These are phyloP conservation scores for Apiospora arundinis DNA, from an alignment of 2,329 filamentous ascomycete species.

Conservation along the genomic window DNA sequence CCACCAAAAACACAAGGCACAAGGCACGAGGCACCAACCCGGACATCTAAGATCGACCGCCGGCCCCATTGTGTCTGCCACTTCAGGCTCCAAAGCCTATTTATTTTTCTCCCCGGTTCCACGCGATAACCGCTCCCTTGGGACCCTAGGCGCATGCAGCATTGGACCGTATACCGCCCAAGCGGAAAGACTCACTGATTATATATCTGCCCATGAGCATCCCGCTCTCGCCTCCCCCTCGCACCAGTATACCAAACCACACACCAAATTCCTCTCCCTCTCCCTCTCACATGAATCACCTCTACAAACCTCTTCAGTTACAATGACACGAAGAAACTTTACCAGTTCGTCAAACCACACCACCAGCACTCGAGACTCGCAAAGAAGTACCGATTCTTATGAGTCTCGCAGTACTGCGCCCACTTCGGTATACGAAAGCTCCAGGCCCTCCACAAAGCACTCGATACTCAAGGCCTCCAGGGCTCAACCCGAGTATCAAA, in stretches of 20 bases:
- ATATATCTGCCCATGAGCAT: slow-evolving; percentile 8
- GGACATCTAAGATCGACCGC: neutral
- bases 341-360: slow-evolving; percentile 42
- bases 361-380: slow-evolving; percentile 47
- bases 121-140: slow-evolving; percentile 15
- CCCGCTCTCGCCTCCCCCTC: slow-evolving; percentile 17
- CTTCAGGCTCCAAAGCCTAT: slow-evolving; percentile 14
- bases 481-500: slow-evolving; percentile 31
- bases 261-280: slow-evolving; percentile 27
- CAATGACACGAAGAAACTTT: slow-evolving; percentile 44
- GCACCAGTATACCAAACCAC: slow-evolving; percentile 27
- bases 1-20: neutral
- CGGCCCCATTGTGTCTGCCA: neutral
- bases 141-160: neutral
- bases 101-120: slow-evolving; percentile 4
- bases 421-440: slow-evolving; percentile 52
- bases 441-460: slow-evolving; percentile 46
- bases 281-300: slow-evolving; percentile 22
- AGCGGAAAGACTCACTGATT: neutral
- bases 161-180: neutral
- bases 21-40: slow-evolving; percentile 17
- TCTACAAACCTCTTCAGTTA: slow-evolving; percentile 33
- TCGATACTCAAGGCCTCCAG: slow-evolving; percentile 32
- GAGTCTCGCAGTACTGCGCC: slow-evolving; percentile 55
- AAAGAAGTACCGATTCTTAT: slow-evolving; percentile 52